phyloP scores from a whole-genome alignment of 2,329 filamentous ascomycete species.

The Botrytis elliptica region DNA sequence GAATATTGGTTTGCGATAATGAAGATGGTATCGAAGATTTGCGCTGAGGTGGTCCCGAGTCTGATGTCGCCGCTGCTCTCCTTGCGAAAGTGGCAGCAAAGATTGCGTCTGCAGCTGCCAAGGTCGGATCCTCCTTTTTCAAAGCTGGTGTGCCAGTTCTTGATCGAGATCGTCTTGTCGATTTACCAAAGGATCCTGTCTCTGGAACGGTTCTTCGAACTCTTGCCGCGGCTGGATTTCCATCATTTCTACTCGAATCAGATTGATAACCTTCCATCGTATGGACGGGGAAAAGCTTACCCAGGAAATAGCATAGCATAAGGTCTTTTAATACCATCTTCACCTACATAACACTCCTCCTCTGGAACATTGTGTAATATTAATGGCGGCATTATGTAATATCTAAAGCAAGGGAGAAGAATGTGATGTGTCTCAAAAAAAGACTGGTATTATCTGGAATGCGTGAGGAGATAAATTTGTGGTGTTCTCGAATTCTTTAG shows the following conservation, averaged over 20 bases:
- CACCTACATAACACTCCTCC: slow-evolving; percentile 64
- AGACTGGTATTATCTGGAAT: slow-evolving; percentile 12
- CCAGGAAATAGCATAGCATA: slow-evolving; percentile 66
- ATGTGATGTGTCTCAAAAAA: slow-evolving; percentile 18
- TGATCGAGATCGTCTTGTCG: slow-evolving; percentile 61
- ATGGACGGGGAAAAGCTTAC: slow-evolving; percentile 44
- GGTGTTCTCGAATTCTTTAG: slow-evolving; percentile 1
- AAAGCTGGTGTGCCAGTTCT: slow-evolving; percentile 55
- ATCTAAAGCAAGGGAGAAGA: slow-evolving; percentile 16
- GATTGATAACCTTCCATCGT: slow-evolving; percentile 21
- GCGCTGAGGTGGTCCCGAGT: slow-evolving; percentile 37
- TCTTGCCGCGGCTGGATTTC: slow-evolving; percentile 48
- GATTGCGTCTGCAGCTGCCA: slow-evolving; percentile 60
- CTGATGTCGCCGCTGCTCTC: slow-evolving; percentile 38
- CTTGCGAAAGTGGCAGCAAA: slow-evolving; percentile 59
- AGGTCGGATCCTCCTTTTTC: slow-evolving; percentile 58
- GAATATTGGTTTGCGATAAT: slow-evolving; percentile 39
- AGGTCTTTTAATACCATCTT: slow-evolving; percentile 63
- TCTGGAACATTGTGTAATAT: slow-evolving; percentile 69
- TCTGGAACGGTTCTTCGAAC: slow-evolving; percentile 56
- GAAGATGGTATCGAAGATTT: slow-evolving; percentile 36
- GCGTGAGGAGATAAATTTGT: background rate
- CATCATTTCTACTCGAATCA: slow-evolving; percentile 49
- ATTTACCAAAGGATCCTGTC: slow-evolving; percentile 65
- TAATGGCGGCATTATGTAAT: slow-evolving; percentile 56